phyloP scores from a whole-genome alignment of 805 yeast genomes.

The Candida lessepsii region DNA sequence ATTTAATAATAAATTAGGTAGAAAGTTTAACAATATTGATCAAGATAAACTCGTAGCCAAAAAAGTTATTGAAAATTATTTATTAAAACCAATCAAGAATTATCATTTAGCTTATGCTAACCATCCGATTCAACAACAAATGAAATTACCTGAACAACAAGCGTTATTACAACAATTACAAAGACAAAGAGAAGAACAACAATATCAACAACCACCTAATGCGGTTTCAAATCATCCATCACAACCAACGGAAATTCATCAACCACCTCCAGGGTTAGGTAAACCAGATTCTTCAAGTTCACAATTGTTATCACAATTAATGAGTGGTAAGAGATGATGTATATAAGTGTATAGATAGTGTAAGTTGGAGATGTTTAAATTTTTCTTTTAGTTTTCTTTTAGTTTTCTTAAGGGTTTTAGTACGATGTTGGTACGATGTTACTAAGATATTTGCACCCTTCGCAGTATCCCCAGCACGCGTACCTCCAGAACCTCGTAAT shows the following conservation, averaged over 20 bases:
- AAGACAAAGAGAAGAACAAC: conserved; percentile 34
- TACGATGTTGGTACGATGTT: too few species aligned
- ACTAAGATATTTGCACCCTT: neutral
- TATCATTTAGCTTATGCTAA: conserved; percentile 46
- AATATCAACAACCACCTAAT: conserved; percentile 20
- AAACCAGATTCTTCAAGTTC: conserved; percentile 54
- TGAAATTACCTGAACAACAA: conserved; percentile 35
- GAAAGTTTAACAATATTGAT: conserved; percentile 25
- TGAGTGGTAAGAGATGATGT: conserved; percentile 67
- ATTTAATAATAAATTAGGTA: conserved; percentile 35
- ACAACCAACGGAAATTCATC: conserved; percentile 9
- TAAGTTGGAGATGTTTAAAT: neutral
- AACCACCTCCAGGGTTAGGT: conserved; percentile 16
- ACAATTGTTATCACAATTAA: conserved; percentile 78
- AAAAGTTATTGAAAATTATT: conserved; percentile 40
- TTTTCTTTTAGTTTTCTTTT: too few species aligned
- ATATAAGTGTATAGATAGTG: neutral
- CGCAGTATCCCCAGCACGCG: neutral
- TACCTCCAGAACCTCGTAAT: too few species aligned
- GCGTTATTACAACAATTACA: conserved; percentile 36
- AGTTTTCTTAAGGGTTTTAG: too few species aligned
- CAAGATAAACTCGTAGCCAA: conserved; percentile 37
- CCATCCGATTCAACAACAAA: conserved; percentile 40
- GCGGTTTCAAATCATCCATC: conserved; percentile 15
- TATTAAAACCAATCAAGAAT: conserved; percentile 43